Evolutionary conservation across 805 yeast species (phyloP).

Genomic region (Metschnikowia shivogae): DNA sequence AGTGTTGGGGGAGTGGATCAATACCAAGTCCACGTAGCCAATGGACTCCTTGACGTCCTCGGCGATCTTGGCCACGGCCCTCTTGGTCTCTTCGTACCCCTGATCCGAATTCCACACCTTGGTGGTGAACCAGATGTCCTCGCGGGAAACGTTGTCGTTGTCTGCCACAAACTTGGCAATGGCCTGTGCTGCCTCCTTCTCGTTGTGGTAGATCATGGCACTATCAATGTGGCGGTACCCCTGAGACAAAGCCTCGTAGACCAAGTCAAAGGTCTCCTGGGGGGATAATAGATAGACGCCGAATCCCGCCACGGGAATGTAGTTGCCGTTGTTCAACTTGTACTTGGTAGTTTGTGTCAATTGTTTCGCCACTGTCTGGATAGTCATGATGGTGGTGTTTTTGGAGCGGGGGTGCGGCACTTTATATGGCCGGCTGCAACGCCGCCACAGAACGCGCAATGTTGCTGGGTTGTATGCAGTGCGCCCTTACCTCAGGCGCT

Average conservation of each 20-base stretch:
- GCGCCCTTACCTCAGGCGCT: background rate
- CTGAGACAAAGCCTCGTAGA: constrained; percentile 50
- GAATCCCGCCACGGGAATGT: constrained; percentile 53
- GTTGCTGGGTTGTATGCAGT: background rate
- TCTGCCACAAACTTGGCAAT: constrained; percentile 49
- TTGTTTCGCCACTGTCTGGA: constrained; percentile 31
- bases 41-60: constrained; percentile 40
- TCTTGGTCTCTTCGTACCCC: constrained; percentile 49
- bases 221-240: constrained; percentile 78
- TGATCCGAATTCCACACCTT: constrained; percentile 28
- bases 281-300: constrained; percentile 50
- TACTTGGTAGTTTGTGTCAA: constrained; percentile 32
- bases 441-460: constrained; percentile 4
- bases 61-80: constrained; percentile 56
- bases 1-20: constrained; percentile 51
- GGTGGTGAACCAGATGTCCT: constrained; percentile 36
- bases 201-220: constrained; percentile 67
- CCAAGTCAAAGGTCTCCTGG: constrained; percentile 38
- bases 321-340: constrained; percentile 50
- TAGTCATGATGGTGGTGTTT: constrained; percentile 29
- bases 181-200: constrained; percentile 57
- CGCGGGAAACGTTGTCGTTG: constrained; percentile 25
- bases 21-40: constrained; percentile 38
- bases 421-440: constrained; percentile 2
- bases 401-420: background rate